A percentile compares a stretch with the other conserved stretches of the same genome.
Evolutionary conservation across 306 rosid species (phyloP).

Genomic region (Arachis stenosperma): DNA sequence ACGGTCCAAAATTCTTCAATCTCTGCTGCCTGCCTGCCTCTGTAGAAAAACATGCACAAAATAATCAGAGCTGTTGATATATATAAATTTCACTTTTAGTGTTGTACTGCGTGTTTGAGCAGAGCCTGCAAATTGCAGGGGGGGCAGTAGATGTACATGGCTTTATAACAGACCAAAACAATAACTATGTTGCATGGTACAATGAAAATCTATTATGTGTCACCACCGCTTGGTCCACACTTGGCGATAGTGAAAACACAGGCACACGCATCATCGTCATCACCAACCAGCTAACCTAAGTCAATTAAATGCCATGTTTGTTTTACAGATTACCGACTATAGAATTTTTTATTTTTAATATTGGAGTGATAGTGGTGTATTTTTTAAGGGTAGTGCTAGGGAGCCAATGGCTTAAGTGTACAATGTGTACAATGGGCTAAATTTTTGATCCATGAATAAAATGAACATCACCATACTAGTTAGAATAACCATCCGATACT

Average conservation of each 20-base stretch:
- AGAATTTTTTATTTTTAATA: too few relatives aligned
- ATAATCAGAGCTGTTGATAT: constrained; percentile 5
- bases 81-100: constrained; percentile 30
- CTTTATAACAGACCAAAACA: constrained; percentile 46
- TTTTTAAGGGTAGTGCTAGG: too few relatives aligned
- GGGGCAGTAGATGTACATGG: constrained; percentile 20
- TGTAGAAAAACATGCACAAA: constrained; percentile 12
- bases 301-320: neutral
- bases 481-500: too few relatives aligned
- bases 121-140: too few relatives aligned
- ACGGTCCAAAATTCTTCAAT: constrained; percentile 31
- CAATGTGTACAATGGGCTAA: too few relatives aligned
- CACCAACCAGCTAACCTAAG: constrained; percentile 31
- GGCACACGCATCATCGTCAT: constrained; percentile 25
- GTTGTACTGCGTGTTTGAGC: neutral
- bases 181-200: constrained; percentile 27
- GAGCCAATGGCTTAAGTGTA: too few relatives aligned
- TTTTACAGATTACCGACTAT: neutral
- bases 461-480: too few relatives aligned
- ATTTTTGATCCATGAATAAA: too few relatives aligned
- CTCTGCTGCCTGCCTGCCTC: constrained; percentile 1
- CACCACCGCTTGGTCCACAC: constrained; percentile 36
- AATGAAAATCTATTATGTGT: constrained; percentile 39
- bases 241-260: constrained; percentile 40
- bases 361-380: too few relatives aligned